phyloP scores from a whole-genome alignment of 176 grass and related monocot genomes.

The Miscanthus lutarioriparius region DNA sequence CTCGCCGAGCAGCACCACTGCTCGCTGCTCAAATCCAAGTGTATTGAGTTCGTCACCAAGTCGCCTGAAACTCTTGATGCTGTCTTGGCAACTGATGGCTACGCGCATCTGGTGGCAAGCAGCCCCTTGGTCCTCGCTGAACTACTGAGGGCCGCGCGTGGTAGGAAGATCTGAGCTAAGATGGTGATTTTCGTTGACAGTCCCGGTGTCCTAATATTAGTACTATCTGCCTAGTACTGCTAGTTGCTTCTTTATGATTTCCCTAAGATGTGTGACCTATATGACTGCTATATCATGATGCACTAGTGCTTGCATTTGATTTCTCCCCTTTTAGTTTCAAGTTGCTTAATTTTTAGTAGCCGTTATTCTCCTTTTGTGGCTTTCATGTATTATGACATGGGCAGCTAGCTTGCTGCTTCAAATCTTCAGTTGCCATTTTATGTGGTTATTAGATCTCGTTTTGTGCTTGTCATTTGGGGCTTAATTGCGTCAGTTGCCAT shows the following conservation, averaged over 20 bases:
- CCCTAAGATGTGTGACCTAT: too few species aligned
- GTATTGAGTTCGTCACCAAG: constrained; percentile 35
- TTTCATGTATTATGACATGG: background rate
- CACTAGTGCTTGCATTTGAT: too few species aligned
- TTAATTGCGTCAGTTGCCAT: too few species aligned
- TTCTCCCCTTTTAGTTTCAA: too few species aligned
- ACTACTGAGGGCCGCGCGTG: background rate
- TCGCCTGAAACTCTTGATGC: constrained; percentile 18
- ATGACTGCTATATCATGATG: background rate
- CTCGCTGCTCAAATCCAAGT: constrained; percentile 46
- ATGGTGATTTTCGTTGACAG: background rate
- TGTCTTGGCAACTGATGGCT: background rate
- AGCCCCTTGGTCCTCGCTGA: constrained; percentile 8
- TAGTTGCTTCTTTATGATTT: background rate
- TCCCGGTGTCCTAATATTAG: background rate
- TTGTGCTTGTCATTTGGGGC: too few species aligned
- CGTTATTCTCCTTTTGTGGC: too few species aligned
- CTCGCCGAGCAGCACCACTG: constrained; percentile 54
- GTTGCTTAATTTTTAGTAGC: too few species aligned
- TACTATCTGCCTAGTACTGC: background rate
- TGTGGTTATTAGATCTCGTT: too few species aligned
- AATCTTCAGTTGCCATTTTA: too few species aligned
- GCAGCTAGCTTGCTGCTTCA: background rate
- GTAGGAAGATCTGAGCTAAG: background rate
- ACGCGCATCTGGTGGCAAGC: background rate